Base-by-base conservation (phyloP, 2,329 filamentous ascomycete species). In the Pestalotiopsis sp. region DNA sequence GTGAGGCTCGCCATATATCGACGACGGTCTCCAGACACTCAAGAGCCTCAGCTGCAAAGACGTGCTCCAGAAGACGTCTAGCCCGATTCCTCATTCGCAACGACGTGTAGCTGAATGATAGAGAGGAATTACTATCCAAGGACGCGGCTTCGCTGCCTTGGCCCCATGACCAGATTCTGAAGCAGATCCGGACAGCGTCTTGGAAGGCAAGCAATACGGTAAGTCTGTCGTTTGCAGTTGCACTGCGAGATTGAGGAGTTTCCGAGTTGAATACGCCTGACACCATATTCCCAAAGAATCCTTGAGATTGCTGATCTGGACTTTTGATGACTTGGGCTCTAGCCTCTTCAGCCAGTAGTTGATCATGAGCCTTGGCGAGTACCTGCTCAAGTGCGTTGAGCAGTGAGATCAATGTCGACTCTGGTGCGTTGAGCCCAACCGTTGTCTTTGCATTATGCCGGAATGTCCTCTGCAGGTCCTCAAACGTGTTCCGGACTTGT, bases 181-280 rank as follows among this genome's bases (percentile, higher is more conserved):
- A 97, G 79, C 95, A 97, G 64, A 97, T 93, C 27, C 94, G 90
- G 69, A 98, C 94, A 1, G 95, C 94, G 78, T 99, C 97, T 79
- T 98, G 95, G 78, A 99, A 97, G 12, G 95, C 97, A n/a, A 99
- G 85, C 58, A 98, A 86, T 23, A 99, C 95, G 0, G 96, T 98
- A 25, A 99, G 85, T 61, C 95, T 90, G 74, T 96, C 95, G 76
- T 98, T 99, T 9, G 95, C 94, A n/a, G 93, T 94, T 7, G 91
- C 90, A 69, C 91, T 94, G 63, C 94, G 90, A n/a, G 90, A 87
- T 70, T 95, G 92, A 2, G 88, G 90, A 0, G 89, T 85, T 69
- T 98, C 94, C 0, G 92, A 89, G 49, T 94, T 88, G 77, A 97
- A 97, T 0, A 97, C 93, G 1, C 94, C 94, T 0, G 94, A 96